Conservation (phyloP, 2,329 filamentous ascomycete species). For the Epichloe amarillans region DNA sequence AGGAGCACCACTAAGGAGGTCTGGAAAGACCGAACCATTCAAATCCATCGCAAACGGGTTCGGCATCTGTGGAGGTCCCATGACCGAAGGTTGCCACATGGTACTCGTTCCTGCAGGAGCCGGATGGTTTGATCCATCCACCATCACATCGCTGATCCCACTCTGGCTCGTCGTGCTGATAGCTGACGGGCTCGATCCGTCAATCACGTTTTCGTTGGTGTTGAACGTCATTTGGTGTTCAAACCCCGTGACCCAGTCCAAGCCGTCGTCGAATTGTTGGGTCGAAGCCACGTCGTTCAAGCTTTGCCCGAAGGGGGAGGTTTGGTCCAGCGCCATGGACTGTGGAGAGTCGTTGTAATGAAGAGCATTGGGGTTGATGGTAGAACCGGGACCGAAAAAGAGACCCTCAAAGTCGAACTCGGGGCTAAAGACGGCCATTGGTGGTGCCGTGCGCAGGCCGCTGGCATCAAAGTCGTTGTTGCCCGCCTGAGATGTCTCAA, state of each 20-base stretch:
- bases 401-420: conserved; percentile 38
- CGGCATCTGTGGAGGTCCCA: conserved; percentile 54
- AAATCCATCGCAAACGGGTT: conserved; percentile 66
- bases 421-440: conserved; percentile 44
- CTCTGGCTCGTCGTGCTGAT: conserved; percentile 92
- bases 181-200: conserved; percentile 88
- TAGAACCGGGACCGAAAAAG: conserved; percentile 54
- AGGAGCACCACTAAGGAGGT: conserved; percentile 58
- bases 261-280: conserved; percentile 58
- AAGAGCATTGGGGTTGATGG: conserved; percentile 59
- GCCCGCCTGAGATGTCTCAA: conserved; percentile 64
- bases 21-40: conserved; percentile 60
- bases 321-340: conserved; percentile 47
- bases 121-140: conserved; percentile 63
- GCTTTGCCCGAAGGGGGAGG: conserved; percentile 43
- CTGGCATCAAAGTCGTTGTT: conserved; percentile 46
- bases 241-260: conserved; percentile 73
- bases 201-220: conserved; percentile 66
- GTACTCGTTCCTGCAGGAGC: conserved; percentile 38
- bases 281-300: conserved; percentile 45
- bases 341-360: conserved; percentile 75
- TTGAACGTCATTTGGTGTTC: conserved; percentile 63
- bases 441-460: conserved; percentile 67
- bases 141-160: conserved; percentile 80
- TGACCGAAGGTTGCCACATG: conserved; percentile 58